phyloP scores from a whole-genome alignment of 2,329 filamentous ascomycete species.

The Tolypocladium ovalisporum region DNA sequence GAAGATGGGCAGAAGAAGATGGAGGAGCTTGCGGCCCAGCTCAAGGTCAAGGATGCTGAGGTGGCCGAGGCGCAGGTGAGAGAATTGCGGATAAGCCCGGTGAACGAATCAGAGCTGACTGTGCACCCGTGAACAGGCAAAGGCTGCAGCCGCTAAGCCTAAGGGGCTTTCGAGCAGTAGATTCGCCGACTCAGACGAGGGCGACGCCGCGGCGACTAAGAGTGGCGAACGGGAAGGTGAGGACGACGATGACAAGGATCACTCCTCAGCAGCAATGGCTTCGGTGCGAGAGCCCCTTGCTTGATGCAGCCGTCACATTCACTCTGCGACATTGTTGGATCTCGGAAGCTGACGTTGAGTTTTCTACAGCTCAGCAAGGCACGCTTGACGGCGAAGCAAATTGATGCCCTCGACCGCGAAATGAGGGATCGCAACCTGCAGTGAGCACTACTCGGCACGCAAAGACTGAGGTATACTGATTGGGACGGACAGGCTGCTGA shows the following conservation, averaged over 20 bases:
- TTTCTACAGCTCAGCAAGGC: slow-evolving; percentile 30
- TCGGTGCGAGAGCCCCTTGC: slow-evolving; percentile 50
- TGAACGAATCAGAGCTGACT: background rate
- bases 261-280: slow-evolving; percentile 55
- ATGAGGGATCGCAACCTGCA: slow-evolving; percentile 44
- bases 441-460: slow-evolving; percentile 12
- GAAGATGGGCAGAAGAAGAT: slow-evolving; percentile 36
- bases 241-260: slow-evolving; percentile 43
- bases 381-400: slow-evolving; percentile 33
- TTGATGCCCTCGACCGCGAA: slow-evolving; percentile 43
- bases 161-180: slow-evolving; percentile 45
- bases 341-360: background rate
- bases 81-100: too few species aligned
- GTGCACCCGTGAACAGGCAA: slow-evolving; percentile 25
- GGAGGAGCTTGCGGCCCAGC: slow-evolving; percentile 40
- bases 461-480: background rate
- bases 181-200: slow-evolving; percentile 34
- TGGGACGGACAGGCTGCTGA: slow-evolving; percentile 7
- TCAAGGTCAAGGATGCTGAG: slow-evolving; percentile 54
- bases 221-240: slow-evolving; percentile 43
- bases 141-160: slow-evolving; percentile 28
- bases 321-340: slow-evolving; percentile 5
- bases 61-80: slow-evolving; percentile 48
- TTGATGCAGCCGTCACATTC: slow-evolving; percentile 24
- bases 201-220: slow-evolving; percentile 20